These are phyloP conservation scores for Lathyrus oleraceus DNA, from an alignment of 306 rosid species.

Conservation along the genomic window DNA sequence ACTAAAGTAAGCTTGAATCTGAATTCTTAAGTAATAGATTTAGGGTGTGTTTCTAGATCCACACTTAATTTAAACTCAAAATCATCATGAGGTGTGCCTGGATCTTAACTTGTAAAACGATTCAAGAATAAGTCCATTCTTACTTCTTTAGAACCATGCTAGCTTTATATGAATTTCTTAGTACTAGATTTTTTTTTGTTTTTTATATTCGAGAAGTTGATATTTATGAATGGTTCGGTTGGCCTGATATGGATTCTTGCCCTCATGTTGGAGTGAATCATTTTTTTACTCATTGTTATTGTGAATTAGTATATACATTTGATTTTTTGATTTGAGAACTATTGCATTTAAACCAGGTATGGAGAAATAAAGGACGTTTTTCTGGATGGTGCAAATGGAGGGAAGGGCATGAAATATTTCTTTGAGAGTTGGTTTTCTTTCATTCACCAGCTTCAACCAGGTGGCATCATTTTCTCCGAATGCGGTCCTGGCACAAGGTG, in stretches of 20 bases:
- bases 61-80: not conserved
- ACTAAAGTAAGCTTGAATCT: no score
- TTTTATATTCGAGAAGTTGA: not conserved
- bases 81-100: not conserved
- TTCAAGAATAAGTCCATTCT: not conserved
- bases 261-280: conserved; percentile 1
- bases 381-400: conserved; percentile 90
- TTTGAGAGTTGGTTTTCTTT: conserved; percentile 72
- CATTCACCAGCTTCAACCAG: conserved; percentile 88
- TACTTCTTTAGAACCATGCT: not conserved
- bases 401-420: conserved; percentile 75
- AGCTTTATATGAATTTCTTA: not conserved
- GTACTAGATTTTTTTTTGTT: not conserved
- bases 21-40: no score
- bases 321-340: not conserved
- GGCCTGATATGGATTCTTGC: not conserved
- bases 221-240: conserved; percentile 3
- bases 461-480: conserved; percentile 71
- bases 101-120: not conserved
- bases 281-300: not conserved
- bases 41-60: not conserved
- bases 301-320: conserved; percentile 7
- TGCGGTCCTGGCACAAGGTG: conserved; percentile 89
- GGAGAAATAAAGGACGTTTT: conserved; percentile 68
- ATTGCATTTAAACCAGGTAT: conserved; percentile 53